phyloP scores from a whole-genome alignment of 495 filamentous ascomycete genomes.

The Hypoxylon perforatum region DNA sequence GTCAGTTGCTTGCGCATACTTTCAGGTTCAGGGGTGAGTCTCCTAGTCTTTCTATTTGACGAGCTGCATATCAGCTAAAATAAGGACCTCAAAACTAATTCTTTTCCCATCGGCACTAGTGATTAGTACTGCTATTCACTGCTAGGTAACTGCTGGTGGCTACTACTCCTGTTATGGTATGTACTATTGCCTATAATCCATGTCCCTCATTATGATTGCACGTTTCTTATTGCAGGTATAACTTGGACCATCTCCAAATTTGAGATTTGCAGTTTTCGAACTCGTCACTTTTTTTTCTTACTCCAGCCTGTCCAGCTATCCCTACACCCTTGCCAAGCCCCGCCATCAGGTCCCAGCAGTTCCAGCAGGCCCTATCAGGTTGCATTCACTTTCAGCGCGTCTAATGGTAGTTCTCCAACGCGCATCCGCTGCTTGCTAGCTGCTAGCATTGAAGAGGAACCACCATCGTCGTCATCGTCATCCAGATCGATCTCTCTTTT shows the following conservation, averaged over 20 bases:
- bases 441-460: slow-evolving; percentile 10
- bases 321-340: slow-evolving; percentile 17
- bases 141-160: not conserved
- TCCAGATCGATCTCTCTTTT: not conserved
- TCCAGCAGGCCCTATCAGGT: slow-evolving; percentile 8
- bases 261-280: slow-evolving; percentile 13
- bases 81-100: slow-evolving; percentile 20
- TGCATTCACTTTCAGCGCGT: slow-evolving; percentile 24
- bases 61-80: slow-evolving; percentile 4
- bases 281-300: slow-evolving; percentile 17
- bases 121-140: not conserved
- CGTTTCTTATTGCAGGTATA: slow-evolving; percentile 8
- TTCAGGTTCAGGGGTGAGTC: slow-evolving; percentile 15
- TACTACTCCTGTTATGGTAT: too few species aligned
- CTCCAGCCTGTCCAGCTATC: slow-evolving; percentile 11
- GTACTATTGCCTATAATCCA: not conserved
- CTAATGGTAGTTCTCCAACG: slow-evolving; percentile 10
- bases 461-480: slow-evolving; percentile 21
- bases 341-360: not conserved
- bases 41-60: not conserved
- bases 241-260: slow-evolving; percentile 23
- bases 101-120: slow-evolving; percentile 28
- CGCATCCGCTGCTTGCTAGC: slow-evolving; percentile 26
- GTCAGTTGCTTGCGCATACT: slow-evolving; percentile 32
- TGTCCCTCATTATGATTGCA: slow-evolving; percentile 23